These are phyloP conservation scores for Trichoderma orchidacearum DNA, from an alignment of 495 filamentous ascomycete genomes.

Conservation along the genomic window DNA sequence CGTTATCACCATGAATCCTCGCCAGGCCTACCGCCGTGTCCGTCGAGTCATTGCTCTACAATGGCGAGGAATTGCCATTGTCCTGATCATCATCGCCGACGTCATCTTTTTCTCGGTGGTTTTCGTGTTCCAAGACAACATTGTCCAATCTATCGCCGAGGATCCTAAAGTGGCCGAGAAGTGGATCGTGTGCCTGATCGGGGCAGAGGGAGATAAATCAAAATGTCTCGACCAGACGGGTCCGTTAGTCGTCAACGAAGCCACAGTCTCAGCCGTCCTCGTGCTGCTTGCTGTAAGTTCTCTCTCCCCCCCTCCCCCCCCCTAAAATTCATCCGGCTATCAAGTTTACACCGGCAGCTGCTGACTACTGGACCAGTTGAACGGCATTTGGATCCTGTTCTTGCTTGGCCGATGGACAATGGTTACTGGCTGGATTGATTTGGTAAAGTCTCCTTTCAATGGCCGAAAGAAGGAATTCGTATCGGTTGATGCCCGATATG, in stretches of 20 bases:
- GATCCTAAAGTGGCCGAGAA: constrained; percentile 35
- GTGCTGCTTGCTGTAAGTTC: constrained; percentile 66
- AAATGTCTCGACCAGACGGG: constrained; percentile 46
- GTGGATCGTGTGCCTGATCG: constrained; percentile 63
- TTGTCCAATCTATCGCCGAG: constrained; percentile 38
- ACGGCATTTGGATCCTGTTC: constrained; percentile 73
- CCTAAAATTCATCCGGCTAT: too few species aligned
- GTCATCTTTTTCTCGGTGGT: constrained; percentile 85
- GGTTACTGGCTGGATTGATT: constrained; percentile 67
- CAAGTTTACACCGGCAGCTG: background rate
- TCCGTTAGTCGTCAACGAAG: constrained; percentile 50
- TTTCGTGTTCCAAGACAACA: constrained; percentile 73
- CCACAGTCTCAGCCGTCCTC: constrained; percentile 69
- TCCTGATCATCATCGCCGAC: constrained; percentile 75
- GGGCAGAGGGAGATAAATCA: constrained; percentile 45
- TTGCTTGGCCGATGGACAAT: constrained; percentile 73
- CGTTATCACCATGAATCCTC: constrained; percentile 68
- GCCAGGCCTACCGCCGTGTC: constrained; percentile 77
- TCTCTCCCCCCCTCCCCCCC: background rate
- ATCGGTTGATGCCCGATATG: constrained; percentile 61
- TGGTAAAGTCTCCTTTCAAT: constrained; percentile 34
- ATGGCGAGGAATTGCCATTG: constrained; percentile 82
- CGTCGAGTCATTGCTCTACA: constrained; percentile 80
- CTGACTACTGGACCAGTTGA: constrained; percentile 34
- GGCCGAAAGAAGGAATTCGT: constrained; percentile 60